Evolutionary conservation across 2,329 filamentous ascomycete species (phyloP).

Genomic region (Sporothrix protearum): DNA sequence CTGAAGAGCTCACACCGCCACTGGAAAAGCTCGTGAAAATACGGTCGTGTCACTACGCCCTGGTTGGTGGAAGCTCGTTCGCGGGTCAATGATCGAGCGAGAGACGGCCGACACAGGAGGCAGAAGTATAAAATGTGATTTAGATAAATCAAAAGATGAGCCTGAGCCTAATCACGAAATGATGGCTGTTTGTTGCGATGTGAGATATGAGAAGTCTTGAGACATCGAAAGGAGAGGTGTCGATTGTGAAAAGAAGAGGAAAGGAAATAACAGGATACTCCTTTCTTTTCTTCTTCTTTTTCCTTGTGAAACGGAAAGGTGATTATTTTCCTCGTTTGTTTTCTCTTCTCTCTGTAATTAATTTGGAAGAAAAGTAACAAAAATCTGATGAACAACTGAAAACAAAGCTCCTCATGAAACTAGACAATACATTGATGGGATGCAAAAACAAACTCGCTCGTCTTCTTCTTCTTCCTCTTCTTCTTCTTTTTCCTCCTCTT

Average conservation of each 20-base stretch:
- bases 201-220: not conserved
- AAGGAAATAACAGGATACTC: not conserved
- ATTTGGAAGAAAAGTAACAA: too few relatives aligned
- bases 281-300: too few relatives aligned
- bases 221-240: not conserved
- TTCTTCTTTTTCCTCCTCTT: too few relatives aligned
- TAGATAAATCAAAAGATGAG: not conserved
- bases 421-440: too few relatives aligned
- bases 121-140: not conserved
- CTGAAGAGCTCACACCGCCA: not conserved
- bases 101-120: slow-evolving; percentile 9
- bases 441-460: too few relatives aligned
- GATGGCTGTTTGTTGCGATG: not conserved
- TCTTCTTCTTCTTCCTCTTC: not conserved
- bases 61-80: not conserved
- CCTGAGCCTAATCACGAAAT: not conserved
- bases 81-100: slow-evolving; percentile 17
- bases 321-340: too few relatives aligned
- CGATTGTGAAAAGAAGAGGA: not conserved
- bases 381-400: too few relatives aligned
- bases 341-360: too few relatives aligned
- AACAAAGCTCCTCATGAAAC: too few relatives aligned
- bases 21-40: not conserved
- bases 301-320: too few relatives aligned
- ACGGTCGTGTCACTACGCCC: not conserved